Evolutionary conservation across 352 stramenopile genomes (phyloP).

Genomic region (Phytophthora tubulina): DNA sequence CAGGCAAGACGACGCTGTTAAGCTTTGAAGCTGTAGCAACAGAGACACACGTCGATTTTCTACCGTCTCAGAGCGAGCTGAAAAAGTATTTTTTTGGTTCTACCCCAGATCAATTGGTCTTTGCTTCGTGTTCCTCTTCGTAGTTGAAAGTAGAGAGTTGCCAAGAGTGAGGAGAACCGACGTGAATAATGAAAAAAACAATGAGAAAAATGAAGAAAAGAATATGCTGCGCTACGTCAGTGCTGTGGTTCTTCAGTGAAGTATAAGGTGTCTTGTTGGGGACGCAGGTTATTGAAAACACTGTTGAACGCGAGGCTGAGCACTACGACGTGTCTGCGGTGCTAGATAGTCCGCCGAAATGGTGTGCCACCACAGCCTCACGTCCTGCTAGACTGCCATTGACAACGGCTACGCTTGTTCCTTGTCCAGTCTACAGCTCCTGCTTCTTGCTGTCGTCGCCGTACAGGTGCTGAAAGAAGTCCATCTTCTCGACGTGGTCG

Average conservation of each 20-base stretch:
- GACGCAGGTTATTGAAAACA: neutral
- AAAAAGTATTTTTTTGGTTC: constrained; percentile 39
- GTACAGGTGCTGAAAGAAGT: constrained; percentile 89
- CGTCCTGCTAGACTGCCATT: too few relatives aligned
- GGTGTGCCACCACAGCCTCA: neutral
- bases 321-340: neutral
- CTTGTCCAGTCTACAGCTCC: constrained; percentile 42
- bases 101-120: constrained; percentile 4
- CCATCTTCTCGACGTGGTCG: constrained; percentile 83
- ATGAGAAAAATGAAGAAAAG: constrained; percentile 18
- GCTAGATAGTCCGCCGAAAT: neutral
- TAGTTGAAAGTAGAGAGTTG: constrained; percentile 6
- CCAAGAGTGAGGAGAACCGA: constrained; percentile 18
- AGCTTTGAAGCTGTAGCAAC: constrained; percentile 3
- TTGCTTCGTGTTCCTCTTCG: constrained; percentile 15
- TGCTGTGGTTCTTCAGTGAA: neutral
- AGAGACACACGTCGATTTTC: neutral
- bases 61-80: constrained; percentile 8
- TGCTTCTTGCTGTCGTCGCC: constrained; percentile 66
- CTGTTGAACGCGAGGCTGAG: neutral
- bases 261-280: neutral
- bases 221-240: neutral
- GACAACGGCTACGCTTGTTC: neutral
- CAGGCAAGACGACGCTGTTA: neutral
- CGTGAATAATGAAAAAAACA: constrained; percentile 41